Conservation (phyloP, 768 basidiomycete genomes). For the Agaricus blazei region DNA sequence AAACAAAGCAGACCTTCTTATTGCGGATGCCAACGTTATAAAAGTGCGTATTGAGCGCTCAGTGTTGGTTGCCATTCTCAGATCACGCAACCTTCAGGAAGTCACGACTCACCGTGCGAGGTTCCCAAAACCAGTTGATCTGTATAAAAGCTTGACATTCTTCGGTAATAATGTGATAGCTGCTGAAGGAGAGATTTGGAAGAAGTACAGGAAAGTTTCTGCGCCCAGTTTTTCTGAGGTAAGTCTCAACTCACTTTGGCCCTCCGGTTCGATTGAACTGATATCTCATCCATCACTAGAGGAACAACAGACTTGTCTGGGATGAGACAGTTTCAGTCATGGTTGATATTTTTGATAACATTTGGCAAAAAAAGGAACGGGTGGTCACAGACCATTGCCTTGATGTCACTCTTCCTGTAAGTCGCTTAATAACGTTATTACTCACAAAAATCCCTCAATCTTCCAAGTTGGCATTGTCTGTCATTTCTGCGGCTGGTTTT, state of each 20-base stretch:
- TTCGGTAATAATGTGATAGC: conserved; percentile 61
- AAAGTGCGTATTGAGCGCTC: conserved; percentile 22
- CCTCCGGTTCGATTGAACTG: too few species aligned
- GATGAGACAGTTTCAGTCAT: conserved; percentile 37
- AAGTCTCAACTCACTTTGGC: conserved; percentile 7
- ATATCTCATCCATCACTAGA: conserved; percentile 19
- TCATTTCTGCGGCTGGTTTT: conserved; percentile 54
- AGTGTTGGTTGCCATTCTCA: background rate
- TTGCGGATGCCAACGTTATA: conserved; percentile 37
- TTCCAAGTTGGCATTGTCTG: conserved; percentile 46
- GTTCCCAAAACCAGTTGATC: conserved; percentile 52
- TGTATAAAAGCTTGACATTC: conserved; percentile 39
- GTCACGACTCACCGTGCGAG: conserved; percentile 39
- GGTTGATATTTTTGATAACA: conserved; percentile 37
- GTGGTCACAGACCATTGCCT: conserved; percentile 41
- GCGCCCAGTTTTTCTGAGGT: conserved; percentile 65
- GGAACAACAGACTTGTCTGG: conserved; percentile 45
- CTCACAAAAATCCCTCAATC: background rate
- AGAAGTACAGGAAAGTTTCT: conserved; percentile 54
- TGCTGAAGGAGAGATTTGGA: conserved; percentile 65
- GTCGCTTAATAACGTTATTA: conserved; percentile 5
- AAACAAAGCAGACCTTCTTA: conserved; percentile 15
- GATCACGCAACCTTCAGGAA: conserved; percentile 31
- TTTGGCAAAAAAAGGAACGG: conserved; percentile 39
- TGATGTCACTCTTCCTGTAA: conserved; percentile 50